Evolutionary conservation across 371 early-diverging fungal species (phyloP).

Genomic region (Catenaria anguillulae): DNA sequence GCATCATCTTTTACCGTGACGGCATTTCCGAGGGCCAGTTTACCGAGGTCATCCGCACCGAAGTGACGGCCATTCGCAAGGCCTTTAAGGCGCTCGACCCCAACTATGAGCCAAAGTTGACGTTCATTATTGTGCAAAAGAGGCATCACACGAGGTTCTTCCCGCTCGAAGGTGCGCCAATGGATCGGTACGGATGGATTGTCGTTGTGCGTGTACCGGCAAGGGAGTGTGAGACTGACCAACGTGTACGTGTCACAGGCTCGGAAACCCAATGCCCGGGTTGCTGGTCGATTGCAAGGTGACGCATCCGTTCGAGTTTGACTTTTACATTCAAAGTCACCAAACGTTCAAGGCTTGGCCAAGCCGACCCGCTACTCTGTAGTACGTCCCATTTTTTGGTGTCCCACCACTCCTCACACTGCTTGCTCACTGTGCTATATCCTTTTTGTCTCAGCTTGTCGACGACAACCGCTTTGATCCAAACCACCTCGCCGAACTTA

Average conservation of each 20-base stretch:
- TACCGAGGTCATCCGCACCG: conserved; percentile 51
- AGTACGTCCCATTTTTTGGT: conserved; percentile 20
- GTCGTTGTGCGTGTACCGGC: no score
- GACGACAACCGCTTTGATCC: conserved; percentile 73
- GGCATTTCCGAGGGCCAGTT: conserved; percentile 85
- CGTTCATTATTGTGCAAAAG: conserved; percentile 88
- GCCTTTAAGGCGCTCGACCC: conserved; percentile 55
- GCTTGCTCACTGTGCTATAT: no score
- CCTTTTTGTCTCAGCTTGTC: no score
- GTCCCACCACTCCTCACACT: no score
- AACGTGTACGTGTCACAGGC: no score
- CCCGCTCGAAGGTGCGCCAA: no score
- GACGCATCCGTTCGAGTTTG: conserved; percentile 67
- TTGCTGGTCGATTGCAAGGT: conserved; percentile 77
- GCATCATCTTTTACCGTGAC: conserved; percentile 88
- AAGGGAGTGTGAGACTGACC: no score
- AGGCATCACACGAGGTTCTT: conserved; percentile 92
- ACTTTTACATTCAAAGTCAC: conserved; percentile 87
- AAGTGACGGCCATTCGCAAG: conserved; percentile 58
- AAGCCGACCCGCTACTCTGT: conserved; percentile 82
- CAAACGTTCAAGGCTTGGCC: conserved; percentile 87
- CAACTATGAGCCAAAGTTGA: conserved; percentile 65
- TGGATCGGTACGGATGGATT: no score
- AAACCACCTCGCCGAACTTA: conserved; percentile 62
- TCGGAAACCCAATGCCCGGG: conserved; percentile 72